Evolutionary conservation across 1,284 basidiomycete genomes (phyloP), one percentile per base, ranked within the genome.

Genomic region (Polyporus tsugae): DNA sequence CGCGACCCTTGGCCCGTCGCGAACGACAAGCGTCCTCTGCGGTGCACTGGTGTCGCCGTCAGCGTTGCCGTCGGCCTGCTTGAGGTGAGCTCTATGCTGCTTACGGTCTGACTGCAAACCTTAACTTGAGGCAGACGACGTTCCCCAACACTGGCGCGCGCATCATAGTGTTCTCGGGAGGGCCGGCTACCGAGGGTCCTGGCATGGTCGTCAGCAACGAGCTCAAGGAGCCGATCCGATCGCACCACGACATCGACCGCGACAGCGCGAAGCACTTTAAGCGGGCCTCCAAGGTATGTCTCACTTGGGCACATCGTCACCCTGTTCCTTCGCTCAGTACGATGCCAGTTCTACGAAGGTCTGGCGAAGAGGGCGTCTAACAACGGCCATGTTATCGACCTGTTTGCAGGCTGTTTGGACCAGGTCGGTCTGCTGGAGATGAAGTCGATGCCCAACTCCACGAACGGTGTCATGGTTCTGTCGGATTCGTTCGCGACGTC

Each of bases 181-280:
- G 97, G 38, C 95, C 97, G n/a, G 92, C 94, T 25, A 98, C 97
- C 4, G 97, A 99, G 78, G 97, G 97, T 3, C 97, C 97, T 0
- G 98, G 98, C 41, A 92, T 97, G 89, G 97, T 99, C 49, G 98
- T 99, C 68, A 93, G 89, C 80, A 95, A 96, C 75, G 97, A 99
- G 83, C 86, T 99, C 60, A 95, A 96, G 80, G 97, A 99, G 80
- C 96, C 97, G 2, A 99, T 99, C 75, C 93, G 98, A 68, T 99
- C 97, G 2, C 98, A 99, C 81, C 97, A 99, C 84, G 97, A 99
- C 80, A 99, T 99, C 78, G 98, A 99, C 79, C 89, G 96, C 62
- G 98, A 99, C 81, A 95, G 91, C 75, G 97, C 95, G 62, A 99
- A 98, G 82, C 97, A 99, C 81, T 99, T 93, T 84, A 99, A 99